phyloP scores from a whole-genome alignment of 2,329 filamentous ascomycete species.

The Penicillium sp. region DNA sequence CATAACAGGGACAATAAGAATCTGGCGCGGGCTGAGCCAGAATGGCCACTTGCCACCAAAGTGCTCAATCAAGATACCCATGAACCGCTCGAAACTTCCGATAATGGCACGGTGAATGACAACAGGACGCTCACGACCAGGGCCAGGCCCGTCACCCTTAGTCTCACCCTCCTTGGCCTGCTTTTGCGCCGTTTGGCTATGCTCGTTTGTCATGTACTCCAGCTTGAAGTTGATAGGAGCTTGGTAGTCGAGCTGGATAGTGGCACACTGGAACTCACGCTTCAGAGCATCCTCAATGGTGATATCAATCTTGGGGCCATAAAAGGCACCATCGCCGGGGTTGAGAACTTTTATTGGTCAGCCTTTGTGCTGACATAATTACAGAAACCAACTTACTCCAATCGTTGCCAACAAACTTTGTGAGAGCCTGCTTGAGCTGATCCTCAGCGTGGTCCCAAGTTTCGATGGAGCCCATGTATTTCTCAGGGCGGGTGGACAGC shows the following conservation, averaged over 20 bases:
- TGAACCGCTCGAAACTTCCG: constrained; percentile 54
- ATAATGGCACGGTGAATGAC: constrained; percentile 56
- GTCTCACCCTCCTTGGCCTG: constrained; percentile 43
- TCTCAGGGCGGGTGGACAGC: constrained; percentile 87
- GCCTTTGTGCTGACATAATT: no score
- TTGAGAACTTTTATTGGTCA: no score
- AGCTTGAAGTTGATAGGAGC: constrained; percentile 82
- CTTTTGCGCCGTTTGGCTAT: constrained; percentile 47
- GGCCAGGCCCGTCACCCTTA: constrained; percentile 38
- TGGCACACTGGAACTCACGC: constrained; percentile 86
- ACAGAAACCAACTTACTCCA: constrained; percentile 58
- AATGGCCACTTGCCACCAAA: constrained; percentile 57
- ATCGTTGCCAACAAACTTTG: constrained; percentile 71
- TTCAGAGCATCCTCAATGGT: constrained; percentile 85
- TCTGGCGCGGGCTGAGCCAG: constrained; percentile 54
- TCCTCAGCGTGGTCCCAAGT: constrained; percentile 89
- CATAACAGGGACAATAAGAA: constrained; percentile 55
- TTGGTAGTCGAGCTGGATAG: constrained; percentile 92
- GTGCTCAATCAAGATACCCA: constrained; percentile 54
- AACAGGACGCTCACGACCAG: constrained; percentile 52
- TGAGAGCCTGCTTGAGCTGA: constrained; percentile 75
- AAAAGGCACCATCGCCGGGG: constrained; percentile 88
- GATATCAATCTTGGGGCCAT: constrained; percentile 98
- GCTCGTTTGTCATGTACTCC: constrained; percentile 76
- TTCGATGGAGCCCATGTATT: constrained; percentile 80